Evolutionary conservation across 148 eudicot genomes (phyloP), one percentile per base, ranked within the genome.

Genomic region (Oxyria digyna): DNA sequence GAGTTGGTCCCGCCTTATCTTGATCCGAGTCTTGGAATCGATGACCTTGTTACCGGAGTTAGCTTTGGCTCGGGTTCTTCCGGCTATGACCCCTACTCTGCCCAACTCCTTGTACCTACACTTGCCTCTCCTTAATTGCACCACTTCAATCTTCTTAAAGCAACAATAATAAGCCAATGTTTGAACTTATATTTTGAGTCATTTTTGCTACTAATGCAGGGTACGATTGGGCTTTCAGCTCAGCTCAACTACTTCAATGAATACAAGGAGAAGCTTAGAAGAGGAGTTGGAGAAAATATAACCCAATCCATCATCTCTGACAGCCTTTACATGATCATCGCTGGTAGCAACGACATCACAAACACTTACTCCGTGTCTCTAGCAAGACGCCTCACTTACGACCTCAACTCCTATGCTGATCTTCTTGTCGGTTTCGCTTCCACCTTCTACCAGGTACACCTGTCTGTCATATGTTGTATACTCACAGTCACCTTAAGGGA

Each of bases 311-410:
- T 84, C 15, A 9, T 87, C 38, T 70, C 71, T 4, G 72, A 79
- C 12, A 74, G 85, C 73, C 13, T 84, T 17, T 77, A 67, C 57
- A 4, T 84, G 33, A 50, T 84, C 48, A 85, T 68, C 14, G 73
- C 83, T 23, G 88, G 91, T 8, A 79, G 79, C 69, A 81, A 84
- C 57, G 91, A 87, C 63, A 69, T 87, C 33, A 74, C 83, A 29
- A 87, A 87, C 41, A 82, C 83, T 8, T 87, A 82, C 69, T 84
- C 74, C 50, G 35, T 35, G 6, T 54, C 55, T 9, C 77, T 76
- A n/a, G 1, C 69, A 6, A 42, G 81, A 4, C 71, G 62, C 20
- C 57, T 57, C 9, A 57, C 52, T 14, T 78, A 72, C 23, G 76
- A 75, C 40, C 37, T 83, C 42, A 50, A 74, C 32, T 77, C 86